Percentiles rank a stretch among this genome's conserved stretches.
Conservation (phyloP, 164 flowering plant species). For the Sextonia rubra region DNA sequence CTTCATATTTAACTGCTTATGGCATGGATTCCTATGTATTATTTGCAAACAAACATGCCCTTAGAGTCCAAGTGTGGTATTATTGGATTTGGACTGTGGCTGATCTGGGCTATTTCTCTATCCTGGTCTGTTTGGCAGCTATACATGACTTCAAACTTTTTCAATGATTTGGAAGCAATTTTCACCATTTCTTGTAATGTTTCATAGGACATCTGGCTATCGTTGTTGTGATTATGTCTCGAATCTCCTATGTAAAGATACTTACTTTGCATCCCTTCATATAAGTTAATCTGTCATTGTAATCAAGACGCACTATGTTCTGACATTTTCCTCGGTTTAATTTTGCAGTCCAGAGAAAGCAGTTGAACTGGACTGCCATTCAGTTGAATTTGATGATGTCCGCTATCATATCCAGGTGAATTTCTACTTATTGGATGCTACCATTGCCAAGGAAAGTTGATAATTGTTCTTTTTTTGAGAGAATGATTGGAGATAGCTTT, state of each 20-base stretch:
- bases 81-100: no score
- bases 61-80: not conserved
- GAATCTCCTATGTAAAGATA: not conserved
- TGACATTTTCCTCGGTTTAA: not conserved
- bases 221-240: not conserved
- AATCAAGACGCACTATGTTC: not conserved
- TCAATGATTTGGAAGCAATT: not conserved
- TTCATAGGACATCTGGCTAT: not conserved
- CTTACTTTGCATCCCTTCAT: not conserved
- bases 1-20: no score
- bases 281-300: not conserved
- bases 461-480: no score
- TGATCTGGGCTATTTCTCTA: no score
- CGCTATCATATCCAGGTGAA: conserved; percentile 87
- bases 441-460: not conserved
- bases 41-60: not conserved
- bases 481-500: no score
- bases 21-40: no score
- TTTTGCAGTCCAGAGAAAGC: conserved; percentile 82
- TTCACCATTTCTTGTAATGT: not conserved
- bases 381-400: conserved; percentile 88
- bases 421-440: not conserved
- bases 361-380: conserved; percentile 80
- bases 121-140: no score
- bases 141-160: not conserved